These are phyloP conservation scores for Coprinopsis sp. DNA, from an alignment of 768 basidiomycete species.

Conservation along the genomic window DNA sequence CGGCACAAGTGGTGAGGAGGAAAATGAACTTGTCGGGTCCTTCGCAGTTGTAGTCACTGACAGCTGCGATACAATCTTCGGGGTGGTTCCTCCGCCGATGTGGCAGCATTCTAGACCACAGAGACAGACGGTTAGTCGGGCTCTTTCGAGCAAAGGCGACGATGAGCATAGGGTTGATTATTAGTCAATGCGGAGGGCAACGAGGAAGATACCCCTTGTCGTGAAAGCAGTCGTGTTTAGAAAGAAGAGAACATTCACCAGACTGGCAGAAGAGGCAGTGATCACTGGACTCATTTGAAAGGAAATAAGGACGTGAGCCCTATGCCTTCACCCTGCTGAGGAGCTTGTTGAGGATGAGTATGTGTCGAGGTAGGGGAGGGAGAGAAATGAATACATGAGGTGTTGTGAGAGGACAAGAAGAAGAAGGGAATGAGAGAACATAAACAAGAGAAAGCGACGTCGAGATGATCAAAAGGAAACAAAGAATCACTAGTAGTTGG, in stretches of 20 bases:
- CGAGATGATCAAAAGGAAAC: too few species aligned
- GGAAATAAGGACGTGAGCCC: slow-evolving; percentile 95
- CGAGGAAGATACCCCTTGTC: too few species aligned
- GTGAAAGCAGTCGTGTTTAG: too few species aligned
- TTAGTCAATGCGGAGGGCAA: too few species aligned
- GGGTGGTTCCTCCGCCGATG: slow-evolving; percentile 92
- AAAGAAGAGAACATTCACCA: slow-evolving; percentile 50
- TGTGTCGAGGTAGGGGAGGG: slow-evolving; percentile 59
- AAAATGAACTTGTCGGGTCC: slow-evolving; percentile 95
- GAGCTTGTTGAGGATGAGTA: slow-evolving; percentile 95
- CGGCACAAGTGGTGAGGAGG: slow-evolving; percentile 92
- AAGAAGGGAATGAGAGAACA: too few species aligned
- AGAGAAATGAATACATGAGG: too few species aligned
- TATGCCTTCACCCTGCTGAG: slow-evolving; percentile 82
- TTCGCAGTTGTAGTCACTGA: slow-evolving; percentile 96
- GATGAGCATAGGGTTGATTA: too few species aligned
- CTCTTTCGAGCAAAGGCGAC: too few species aligned
- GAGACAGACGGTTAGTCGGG: too few species aligned
- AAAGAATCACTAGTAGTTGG: too few species aligned
- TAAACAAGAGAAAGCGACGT: too few species aligned
- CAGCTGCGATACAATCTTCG: slow-evolving; percentile 91
- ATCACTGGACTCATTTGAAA: slow-evolving; percentile 99
- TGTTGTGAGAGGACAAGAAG: too few species aligned
- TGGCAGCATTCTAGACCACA: slow-evolving; percentile 77
- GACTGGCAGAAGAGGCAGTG: slow-evolving; percentile 90